Percentiles rank a stretch among this genome's conserved stretches.
phyloP scores from a whole-genome alignment of 2,329 filamentous ascomycete species.

The Triangularia setosa region DNA sequence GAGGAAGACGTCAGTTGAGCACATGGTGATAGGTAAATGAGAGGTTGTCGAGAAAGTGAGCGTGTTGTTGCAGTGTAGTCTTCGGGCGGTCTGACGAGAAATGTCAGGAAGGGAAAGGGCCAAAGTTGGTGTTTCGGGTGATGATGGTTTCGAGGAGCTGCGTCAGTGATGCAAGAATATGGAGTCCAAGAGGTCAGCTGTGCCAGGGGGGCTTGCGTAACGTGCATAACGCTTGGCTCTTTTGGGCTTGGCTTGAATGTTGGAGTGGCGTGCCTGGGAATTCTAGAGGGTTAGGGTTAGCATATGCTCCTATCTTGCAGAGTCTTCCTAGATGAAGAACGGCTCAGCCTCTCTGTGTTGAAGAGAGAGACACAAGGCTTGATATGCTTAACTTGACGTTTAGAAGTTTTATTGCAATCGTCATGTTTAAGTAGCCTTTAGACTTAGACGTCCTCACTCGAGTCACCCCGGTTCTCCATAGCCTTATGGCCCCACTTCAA shows the following conservation, averaged over 20 bases:
- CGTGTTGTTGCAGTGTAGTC: not conserved
- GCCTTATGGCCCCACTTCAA: too few relatives aligned
- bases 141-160: conserved; percentile 1
- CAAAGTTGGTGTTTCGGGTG: not conserved
- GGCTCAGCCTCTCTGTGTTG: too few relatives aligned
- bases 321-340: too few relatives aligned
- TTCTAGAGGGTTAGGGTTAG: not conserved
- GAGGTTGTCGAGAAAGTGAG: not conserved
- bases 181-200: conserved; percentile 11
- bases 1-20: conserved; percentile 59
- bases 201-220: conserved; percentile 26
- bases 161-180: conserved; percentile 17
- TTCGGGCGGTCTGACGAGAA: not conserved
- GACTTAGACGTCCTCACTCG: too few relatives aligned
- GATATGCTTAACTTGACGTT: too few relatives aligned
- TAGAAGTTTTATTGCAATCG: too few relatives aligned
- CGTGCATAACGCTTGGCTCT: conserved; percentile 13
- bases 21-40: conserved; percentile 43
- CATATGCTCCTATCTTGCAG: too few relatives aligned
- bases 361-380: too few relatives aligned
- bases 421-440: too few relatives aligned
- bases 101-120: not conserved
- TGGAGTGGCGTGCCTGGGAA: not conserved
- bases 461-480: too few relatives aligned
- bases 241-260: conserved; percentile 2